Evolutionary conservation across 2,329 filamentous ascomycete species (phyloP).

Genomic region (Dothistroma septosporum): DNA sequence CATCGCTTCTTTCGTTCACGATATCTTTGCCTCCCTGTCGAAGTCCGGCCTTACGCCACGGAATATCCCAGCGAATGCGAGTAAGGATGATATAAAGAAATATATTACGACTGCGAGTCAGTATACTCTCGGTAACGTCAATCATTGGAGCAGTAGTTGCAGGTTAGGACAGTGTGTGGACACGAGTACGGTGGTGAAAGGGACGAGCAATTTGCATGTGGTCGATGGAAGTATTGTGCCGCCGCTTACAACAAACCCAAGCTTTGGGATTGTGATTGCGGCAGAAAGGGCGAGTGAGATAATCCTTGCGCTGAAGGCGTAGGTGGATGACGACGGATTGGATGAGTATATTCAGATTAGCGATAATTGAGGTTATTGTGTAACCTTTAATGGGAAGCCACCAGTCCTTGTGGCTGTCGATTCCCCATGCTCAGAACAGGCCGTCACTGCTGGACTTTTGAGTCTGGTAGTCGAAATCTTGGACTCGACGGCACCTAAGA

Average conservation of each 20-base stretch:
- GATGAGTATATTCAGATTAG: neutral
- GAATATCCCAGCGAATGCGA: conserved; percentile 47
- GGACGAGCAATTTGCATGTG: conserved; percentile 50
- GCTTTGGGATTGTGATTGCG: conserved; percentile 53
- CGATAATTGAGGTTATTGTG: neutral
- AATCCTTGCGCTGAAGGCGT: conserved; percentile 37
- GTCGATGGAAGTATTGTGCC: conserved; percentile 50
- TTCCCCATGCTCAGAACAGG: too few species aligned
- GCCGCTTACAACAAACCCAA: conserved; percentile 53
- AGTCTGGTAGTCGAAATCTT: too few species aligned
- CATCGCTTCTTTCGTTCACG: conserved; percentile 50
- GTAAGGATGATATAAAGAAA: conserved; percentile 45
- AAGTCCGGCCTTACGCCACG: conserved; percentile 42
- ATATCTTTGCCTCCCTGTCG: conserved; percentile 48
- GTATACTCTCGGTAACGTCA: conserved; percentile 50
- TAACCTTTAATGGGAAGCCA: too few species aligned
- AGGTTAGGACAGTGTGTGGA: conserved; percentile 51
- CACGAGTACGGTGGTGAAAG: conserved; percentile 44
- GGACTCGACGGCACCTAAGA: too few species aligned
- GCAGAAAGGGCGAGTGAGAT: conserved; percentile 51
- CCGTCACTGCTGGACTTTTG: too few species aligned
- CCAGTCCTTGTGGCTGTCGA: too few species aligned
- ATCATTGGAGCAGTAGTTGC: conserved; percentile 54
- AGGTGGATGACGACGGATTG: neutral
- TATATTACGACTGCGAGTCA: conserved; percentile 47